A percentile compares a stretch with the other conserved stretches of the same genome.
phyloP scores from a whole-genome alignment of 345 rosid genomes.

The Noccaea bulbosa region DNA sequence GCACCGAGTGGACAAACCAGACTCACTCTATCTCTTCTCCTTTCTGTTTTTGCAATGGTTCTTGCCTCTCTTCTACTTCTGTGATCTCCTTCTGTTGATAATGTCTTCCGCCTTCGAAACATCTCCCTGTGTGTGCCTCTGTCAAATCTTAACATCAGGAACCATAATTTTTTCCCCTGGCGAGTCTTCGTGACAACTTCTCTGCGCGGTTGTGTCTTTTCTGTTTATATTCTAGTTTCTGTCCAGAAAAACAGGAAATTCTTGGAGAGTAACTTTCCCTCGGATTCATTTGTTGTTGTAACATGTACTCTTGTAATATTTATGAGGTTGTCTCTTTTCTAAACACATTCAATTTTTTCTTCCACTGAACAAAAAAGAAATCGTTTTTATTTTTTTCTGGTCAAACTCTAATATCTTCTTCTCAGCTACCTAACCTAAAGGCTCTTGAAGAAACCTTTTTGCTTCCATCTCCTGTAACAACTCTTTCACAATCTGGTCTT shows the following conservation, averaged over 20 bases:
- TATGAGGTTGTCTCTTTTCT: constrained; percentile 22
- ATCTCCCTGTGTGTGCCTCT: background rate
- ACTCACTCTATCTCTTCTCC: constrained; percentile 46
- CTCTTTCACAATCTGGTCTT: constrained; percentile 52
- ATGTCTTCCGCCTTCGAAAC: constrained; percentile 6
- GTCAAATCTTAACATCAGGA: constrained; percentile 31
- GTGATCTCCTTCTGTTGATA: constrained; percentile 34
- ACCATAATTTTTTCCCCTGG: background rate
- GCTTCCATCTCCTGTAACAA: constrained; percentile 52
- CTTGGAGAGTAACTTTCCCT: constrained; percentile 29
- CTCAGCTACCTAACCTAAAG: constrained; percentile 8
- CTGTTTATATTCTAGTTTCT: constrained; percentile 37
- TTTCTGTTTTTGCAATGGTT: constrained; percentile 50
- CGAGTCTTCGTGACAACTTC: constrained; percentile 21
- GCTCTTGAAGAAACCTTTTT: constrained; percentile 23
- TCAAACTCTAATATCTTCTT: background rate
- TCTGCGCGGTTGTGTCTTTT: background rate
- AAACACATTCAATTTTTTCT: constrained; percentile 23
- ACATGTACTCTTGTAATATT: constrained; percentile 34
- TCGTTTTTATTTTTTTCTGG: background rate
- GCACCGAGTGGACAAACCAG: constrained; percentile 56
- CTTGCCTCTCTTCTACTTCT: constrained; percentile 45
- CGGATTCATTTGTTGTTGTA: constrained; percentile 40
- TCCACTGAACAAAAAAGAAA: constrained; percentile 10
- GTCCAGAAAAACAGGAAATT: constrained; percentile 24